Conservation (phyloP, 306 rosid species). For the Ochetophila trinervis region DNA sequence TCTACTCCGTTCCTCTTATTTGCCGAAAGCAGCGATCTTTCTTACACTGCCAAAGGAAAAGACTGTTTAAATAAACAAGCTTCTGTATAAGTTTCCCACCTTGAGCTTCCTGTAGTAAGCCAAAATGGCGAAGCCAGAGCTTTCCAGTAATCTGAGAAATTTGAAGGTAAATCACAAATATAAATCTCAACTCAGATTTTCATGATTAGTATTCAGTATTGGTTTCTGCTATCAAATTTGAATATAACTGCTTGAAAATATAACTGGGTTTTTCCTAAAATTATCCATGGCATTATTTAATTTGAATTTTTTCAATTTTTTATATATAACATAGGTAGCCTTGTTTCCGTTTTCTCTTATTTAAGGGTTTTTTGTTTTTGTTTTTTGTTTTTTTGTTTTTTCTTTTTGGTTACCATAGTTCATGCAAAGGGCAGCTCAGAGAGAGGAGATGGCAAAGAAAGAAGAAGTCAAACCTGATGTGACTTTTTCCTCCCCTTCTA, state of each 20-base stretch:
- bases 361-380: neutral
- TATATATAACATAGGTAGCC: neutral
- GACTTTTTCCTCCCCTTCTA: constrained; percentile 35
- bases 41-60: neutral
- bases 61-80: constrained; percentile 1
- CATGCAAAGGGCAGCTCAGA: constrained; percentile 81
- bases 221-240: neutral
- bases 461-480: constrained; percentile 53
- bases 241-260: neutral
- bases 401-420: constrained; percentile 37
- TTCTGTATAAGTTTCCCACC: constrained; percentile 7
- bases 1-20: neutral
- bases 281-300: neutral
- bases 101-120: neutral
- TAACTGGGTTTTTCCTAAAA: constrained; percentile 7
- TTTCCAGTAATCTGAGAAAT: constrained; percentile 70
- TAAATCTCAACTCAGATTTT: neutral
- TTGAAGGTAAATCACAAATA: constrained; percentile 57
- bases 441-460: constrained; percentile 57
- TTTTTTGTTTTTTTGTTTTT: neutral
- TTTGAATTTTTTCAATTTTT: neutral
- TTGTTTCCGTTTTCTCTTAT: neutral
- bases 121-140: constrained; percentile 67
- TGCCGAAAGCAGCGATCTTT: neutral
- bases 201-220: neutral